Evolutionary conservation across 208 protist species (phyloP).

Genomic region (Willaertia magna): DNA sequence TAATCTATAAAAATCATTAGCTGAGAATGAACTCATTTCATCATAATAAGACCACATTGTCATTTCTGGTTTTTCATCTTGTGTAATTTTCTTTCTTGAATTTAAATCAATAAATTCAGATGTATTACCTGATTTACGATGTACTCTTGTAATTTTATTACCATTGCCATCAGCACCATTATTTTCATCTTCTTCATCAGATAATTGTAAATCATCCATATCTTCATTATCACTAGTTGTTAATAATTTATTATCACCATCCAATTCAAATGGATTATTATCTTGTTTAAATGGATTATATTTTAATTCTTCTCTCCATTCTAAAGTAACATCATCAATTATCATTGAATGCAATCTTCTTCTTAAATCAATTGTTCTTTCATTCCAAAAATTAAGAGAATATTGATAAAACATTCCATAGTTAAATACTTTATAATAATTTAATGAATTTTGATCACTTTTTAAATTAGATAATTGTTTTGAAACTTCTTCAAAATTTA

Average conservation of each 20-base stretch:
- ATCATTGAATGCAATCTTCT: not conserved
- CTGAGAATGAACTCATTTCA: not conserved
- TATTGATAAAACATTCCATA: not conserved
- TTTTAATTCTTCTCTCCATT: not conserved
- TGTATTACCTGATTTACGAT: not conserved
- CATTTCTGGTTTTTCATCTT: not conserved
- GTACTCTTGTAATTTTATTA: not conserved
- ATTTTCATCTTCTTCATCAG: not conserved
- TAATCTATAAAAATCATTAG: not conserved
- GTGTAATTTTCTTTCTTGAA: not conserved
- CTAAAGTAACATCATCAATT: not conserved
- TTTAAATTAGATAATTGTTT: too few relatives aligned
- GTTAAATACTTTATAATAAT: not conserved
- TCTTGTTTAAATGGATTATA: not conserved
- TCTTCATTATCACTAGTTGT: too few relatives aligned
- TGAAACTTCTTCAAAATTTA: not conserved
- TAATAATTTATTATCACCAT: too few relatives aligned
- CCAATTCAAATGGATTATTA: too few relatives aligned
- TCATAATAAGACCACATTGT: not conserved
- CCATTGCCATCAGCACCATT: not conserved
- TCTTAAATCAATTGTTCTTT: not conserved
- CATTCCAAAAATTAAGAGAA: not conserved
- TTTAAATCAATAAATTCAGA: not conserved
- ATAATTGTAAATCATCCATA: too few relatives aligned
- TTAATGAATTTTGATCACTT: not conserved